phyloP scores from a whole-genome alignment of 2,329 filamentous ascomycete genomes.

The Westerdykella ornata region DNA sequence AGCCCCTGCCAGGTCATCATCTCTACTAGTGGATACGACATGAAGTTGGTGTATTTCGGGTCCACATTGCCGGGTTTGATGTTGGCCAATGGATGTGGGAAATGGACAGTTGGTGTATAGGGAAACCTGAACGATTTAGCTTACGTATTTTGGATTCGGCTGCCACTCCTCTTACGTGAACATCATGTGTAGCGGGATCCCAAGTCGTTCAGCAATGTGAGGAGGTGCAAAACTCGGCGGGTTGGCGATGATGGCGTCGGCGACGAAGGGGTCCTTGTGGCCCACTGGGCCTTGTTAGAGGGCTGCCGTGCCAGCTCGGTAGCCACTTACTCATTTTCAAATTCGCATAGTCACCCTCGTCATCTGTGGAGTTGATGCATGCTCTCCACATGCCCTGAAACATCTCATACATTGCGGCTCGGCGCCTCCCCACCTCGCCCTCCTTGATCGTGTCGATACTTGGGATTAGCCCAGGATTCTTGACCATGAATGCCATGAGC shows the following conservation, averaged over 20 bases:
- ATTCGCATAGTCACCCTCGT: slow-evolving; percentile 54
- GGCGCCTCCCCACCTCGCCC: slow-evolving; percentile 62
- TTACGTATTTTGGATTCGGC: slow-evolving; percentile 23
- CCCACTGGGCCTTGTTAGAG: slow-evolving; percentile 42
- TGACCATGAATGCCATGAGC: slow-evolving; percentile 84
- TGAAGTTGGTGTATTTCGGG: slow-evolving; percentile 68
- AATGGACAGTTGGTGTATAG: slow-evolving; percentile 67
- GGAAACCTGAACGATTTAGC: slow-evolving; percentile 49
- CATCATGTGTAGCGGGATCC: slow-evolving; percentile 75
- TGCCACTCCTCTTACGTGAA: slow-evolving; percentile 63
- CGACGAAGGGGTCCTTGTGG: slow-evolving; percentile 64
- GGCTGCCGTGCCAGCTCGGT: slow-evolving; percentile 7
- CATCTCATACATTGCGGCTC: slow-evolving; percentile 71
- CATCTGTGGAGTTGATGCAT: slow-evolving; percentile 67
- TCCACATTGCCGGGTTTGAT: slow-evolving; percentile 68
- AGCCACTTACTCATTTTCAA: slow-evolving; percentile 49
- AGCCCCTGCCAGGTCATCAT: slow-evolving; percentile 63
- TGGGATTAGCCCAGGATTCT: slow-evolving; percentile 72
- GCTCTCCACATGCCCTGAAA: slow-evolving; percentile 77
- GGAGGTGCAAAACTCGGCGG: slow-evolving; percentile 72
- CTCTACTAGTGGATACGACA: slow-evolving; percentile 72
- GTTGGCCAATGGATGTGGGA: slow-evolving; percentile 71
- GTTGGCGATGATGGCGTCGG: slow-evolving; percentile 75
- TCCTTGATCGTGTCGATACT: slow-evolving; percentile 64
- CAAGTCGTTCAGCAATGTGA: slow-evolving; percentile 67